These are phyloP conservation scores for Aspergillus fructus DNA, from an alignment of 2,329 filamentous ascomycete species.

Conservation along the genomic window DNA sequence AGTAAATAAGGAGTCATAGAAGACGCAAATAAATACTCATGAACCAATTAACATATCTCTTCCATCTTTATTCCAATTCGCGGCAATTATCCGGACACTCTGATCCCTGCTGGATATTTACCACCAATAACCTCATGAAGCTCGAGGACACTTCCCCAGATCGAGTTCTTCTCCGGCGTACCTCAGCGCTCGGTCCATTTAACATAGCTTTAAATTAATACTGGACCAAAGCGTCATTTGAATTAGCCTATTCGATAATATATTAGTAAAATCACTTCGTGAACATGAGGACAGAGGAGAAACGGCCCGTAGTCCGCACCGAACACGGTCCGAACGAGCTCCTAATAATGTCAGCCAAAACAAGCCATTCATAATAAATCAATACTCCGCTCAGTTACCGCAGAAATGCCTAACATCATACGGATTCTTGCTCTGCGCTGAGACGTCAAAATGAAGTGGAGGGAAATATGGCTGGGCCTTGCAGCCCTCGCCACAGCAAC, in stretches of 20 bases:
- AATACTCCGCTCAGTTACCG: too few relatives aligned
- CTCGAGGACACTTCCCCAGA: not conserved
- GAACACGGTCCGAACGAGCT: not conserved
- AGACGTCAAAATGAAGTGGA: not conserved
- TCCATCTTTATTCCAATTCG: not conserved
- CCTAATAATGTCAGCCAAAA: too few relatives aligned
- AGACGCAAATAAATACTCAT: not conserved
- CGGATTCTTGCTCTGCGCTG: too few relatives aligned
- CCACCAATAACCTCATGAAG: conserved; percentile 5
- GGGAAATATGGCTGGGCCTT: not conserved
- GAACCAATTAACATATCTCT: not conserved
- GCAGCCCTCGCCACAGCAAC: not conserved
- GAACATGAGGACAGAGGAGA: not conserved
- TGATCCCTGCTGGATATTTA: not conserved
- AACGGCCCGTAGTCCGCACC: conserved; percentile 8
- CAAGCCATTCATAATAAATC: too few relatives aligned
- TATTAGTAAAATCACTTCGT: too few relatives aligned
- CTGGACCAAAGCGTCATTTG: not conserved
- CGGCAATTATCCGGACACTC: not conserved
- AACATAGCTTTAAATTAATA: not conserved
- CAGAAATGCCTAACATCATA: too few relatives aligned
- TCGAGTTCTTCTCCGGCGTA: not conserved
- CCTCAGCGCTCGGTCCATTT: not conserved
- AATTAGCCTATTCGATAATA: too few relatives aligned
- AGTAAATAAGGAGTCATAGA: too few relatives aligned